Percentiles rank a stretch among this genome's conserved stretches.
Evolutionary conservation across 225 moss, liverwort and hornwort species (phyloP).

Genomic region (Marchantia polymorpha): DNA sequence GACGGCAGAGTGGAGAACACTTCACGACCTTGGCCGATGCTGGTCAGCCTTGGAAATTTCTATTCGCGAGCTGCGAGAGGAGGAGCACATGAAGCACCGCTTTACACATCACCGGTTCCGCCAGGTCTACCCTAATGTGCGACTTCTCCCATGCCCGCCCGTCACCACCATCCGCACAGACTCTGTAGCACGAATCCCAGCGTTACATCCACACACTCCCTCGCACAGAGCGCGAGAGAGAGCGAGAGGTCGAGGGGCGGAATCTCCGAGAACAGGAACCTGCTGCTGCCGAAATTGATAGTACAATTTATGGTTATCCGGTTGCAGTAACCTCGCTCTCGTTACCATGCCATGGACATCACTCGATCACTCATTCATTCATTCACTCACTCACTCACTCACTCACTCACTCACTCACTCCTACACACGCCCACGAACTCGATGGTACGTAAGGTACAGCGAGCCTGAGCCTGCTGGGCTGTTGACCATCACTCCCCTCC

Average conservation of each 20-base stretch:
- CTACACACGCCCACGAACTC: background rate
- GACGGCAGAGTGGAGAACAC: background rate
- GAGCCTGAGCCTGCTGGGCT: background rate
- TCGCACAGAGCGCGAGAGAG: background rate
- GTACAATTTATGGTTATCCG: background rate
- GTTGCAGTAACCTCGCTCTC: background rate
- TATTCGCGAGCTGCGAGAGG: background rate
- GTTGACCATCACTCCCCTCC: too few relatives aligned
- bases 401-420: too few relatives aligned
- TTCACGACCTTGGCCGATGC: background rate
- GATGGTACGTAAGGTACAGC: constrained; percentile 6
- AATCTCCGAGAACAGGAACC: background rate
- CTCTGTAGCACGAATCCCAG: background rate
- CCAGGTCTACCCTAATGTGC: constrained; percentile 4
- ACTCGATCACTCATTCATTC: background rate
- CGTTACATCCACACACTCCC: too few relatives aligned
- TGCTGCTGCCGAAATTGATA: background rate
- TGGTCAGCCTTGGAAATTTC: constrained; percentile 3
- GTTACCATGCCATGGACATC: background rate
- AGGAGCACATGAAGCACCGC: too few relatives aligned
- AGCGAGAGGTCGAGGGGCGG: background rate
- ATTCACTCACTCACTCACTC: too few relatives aligned
- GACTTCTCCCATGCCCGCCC: background rate
- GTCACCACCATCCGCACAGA: background rate
- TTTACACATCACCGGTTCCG: constrained; percentile 14